These are phyloP conservation scores for Triangularia verruculosa DNA, from an alignment of 2,329 filamentous ascomycete genomes.

Conservation along the genomic window DNA sequence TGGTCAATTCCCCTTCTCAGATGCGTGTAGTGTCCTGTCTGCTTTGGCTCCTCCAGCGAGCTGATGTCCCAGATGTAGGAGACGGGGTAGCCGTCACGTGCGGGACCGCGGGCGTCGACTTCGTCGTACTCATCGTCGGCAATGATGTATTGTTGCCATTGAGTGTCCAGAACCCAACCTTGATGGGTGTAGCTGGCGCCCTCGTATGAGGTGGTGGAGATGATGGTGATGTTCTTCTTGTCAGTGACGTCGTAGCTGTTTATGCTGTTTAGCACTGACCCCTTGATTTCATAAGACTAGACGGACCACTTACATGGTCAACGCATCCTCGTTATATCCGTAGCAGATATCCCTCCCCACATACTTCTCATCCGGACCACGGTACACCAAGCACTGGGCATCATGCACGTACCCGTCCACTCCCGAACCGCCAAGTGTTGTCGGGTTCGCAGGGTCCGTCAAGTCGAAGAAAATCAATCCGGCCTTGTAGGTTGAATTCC, in stretches of 20 bases:
- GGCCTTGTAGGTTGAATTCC: slow-evolving; percentile 34
- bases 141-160: slow-evolving; percentile 44
- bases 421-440: slow-evolving; percentile 50
- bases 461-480: slow-evolving; percentile 59
- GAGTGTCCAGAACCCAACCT: slow-evolving; percentile 48
- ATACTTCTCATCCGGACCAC: slow-evolving; percentile 45
- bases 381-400: slow-evolving; percentile 55
- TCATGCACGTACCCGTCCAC: slow-evolving; percentile 59
- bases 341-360: slow-evolving; percentile 49
- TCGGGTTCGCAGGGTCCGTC: slow-evolving; percentile 50
- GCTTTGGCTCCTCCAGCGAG: slow-evolving; percentile 39
- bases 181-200: slow-evolving; percentile 58
- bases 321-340: slow-evolving; percentile 49
- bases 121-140: slow-evolving; percentile 54
- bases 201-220: slow-evolving; percentile 54
- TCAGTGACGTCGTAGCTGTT: slow-evolving; percentile 48
- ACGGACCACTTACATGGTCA: slow-evolving; percentile 39
- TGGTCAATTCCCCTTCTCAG: slow-evolving; percentile 41
- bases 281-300: neutral
- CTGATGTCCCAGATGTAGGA: slow-evolving; percentile 50
- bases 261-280: neutral
- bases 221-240: slow-evolving; percentile 44
- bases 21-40: slow-evolving; percentile 42
- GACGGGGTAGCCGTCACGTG: slow-evolving; percentile 42
- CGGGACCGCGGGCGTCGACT: slow-evolving; percentile 38